phyloP scores from a whole-genome alignment of 768 basidiomycete genomes.

The Hypholoma fasciculare region DNA sequence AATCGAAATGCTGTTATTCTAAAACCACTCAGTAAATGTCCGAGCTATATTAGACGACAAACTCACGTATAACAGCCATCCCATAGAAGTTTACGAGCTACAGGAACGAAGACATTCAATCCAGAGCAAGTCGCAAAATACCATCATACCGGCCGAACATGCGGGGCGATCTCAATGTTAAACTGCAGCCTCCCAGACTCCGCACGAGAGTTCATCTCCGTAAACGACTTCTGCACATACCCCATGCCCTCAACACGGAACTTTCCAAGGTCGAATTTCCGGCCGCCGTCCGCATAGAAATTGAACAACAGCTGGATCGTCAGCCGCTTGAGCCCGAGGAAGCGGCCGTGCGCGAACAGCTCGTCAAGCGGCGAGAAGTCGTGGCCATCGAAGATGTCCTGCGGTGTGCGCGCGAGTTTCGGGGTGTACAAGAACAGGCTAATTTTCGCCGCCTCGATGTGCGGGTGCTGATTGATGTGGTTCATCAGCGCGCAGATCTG shows the following conservation, averaged over 20 bases:
- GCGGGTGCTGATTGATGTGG: neutral
- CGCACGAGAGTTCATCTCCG: neutral
- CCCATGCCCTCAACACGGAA: neutral
- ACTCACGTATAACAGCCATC: too few species aligned
- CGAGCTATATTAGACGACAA: too few species aligned
- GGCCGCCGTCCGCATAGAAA: neutral
- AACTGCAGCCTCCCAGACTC: neutral
- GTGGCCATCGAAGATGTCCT: constrained; percentile 9
- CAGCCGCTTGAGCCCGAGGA: constrained; percentile 6
- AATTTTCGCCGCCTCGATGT: constrained; percentile 6
- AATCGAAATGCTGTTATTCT: too few species aligned
- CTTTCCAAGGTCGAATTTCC: neutral
- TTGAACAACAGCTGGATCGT: constrained; percentile 5
- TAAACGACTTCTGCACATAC: constrained; percentile 1
- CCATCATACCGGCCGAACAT: too few species aligned
- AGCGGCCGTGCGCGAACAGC: constrained; percentile 9
- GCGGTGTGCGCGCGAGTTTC: neutral
- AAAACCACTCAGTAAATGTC: too few species aligned
- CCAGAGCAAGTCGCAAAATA: too few species aligned
- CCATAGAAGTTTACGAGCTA: too few species aligned
- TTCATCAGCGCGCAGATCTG: constrained; percentile 3
- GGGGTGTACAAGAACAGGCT: constrained; percentile 7
- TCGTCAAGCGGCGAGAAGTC: constrained; percentile 7
- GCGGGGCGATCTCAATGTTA: neutral
- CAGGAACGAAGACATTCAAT: too few species aligned